Evolutionary conservation across 768 basidiomycete genomes (phyloP).

Genomic region (Postia placenta): DNA sequence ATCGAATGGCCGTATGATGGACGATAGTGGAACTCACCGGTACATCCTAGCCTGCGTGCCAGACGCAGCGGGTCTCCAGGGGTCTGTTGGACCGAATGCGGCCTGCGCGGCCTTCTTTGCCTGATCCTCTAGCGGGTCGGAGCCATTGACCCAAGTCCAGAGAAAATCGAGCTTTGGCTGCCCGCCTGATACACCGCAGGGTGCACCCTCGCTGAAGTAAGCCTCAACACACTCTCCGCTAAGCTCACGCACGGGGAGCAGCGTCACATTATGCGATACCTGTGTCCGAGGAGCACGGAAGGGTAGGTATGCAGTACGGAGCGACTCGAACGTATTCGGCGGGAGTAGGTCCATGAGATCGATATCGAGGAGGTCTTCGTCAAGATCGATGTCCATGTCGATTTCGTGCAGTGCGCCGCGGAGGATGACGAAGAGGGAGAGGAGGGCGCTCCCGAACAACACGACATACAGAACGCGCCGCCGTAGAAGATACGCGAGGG

Average conservation of each 20-base stretch:
- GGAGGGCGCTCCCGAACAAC: conserved; percentile 1
- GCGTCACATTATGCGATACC: background rate
- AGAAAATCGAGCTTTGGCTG: conserved; percentile 21
- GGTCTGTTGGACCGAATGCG: conserved; percentile 11
- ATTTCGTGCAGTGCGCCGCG: background rate
- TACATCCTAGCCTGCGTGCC: conserved; percentile 16
- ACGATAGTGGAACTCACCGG: conserved; percentile 11
- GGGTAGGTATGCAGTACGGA: conserved; percentile 3
- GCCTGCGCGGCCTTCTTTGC: conserved; percentile 12
- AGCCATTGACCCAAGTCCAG: conserved; percentile 29
- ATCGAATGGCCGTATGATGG: too few relatives aligned
- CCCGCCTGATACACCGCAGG: conserved; percentile 9
- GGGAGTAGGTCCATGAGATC: background rate
- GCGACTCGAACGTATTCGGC: background rate
- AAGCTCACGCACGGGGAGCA: conserved; percentile 16
- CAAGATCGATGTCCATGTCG: background rate
- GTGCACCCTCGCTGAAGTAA: conserved; percentile 17
- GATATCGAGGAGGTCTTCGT: background rate
- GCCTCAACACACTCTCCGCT: conserved; percentile 18
- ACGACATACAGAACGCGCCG: background rate
- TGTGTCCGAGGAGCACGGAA: background rate
- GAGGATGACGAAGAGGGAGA: conserved; percentile 1
- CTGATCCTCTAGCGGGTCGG: conserved; percentile 18
- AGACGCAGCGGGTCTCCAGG: conserved; percentile 15
- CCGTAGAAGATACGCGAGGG: background rate